phyloP scores from a whole-genome alignment of 148 eudicot genomes.

The Beta vulgaris region DNA sequence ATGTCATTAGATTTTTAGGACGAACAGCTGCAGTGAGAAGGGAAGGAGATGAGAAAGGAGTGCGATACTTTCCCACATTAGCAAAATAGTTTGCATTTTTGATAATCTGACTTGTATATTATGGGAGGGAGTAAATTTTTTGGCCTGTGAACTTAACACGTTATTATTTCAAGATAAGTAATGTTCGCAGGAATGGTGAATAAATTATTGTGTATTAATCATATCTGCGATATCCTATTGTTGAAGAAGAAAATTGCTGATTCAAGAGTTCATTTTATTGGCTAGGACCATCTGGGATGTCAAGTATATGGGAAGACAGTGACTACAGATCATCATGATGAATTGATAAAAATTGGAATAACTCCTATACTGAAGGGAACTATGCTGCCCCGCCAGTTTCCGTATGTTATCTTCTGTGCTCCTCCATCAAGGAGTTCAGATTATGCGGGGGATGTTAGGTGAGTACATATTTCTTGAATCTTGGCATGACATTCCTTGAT shows the following conservation, averaged over 20 bases:
- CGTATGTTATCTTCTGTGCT: constrained; percentile 86
- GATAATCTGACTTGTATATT: neutral
- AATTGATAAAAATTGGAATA: constrained; percentile 60
- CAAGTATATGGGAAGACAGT: constrained; percentile 69
- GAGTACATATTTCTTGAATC: neutral
- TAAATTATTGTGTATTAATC: neutral
- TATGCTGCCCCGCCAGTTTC: constrained; percentile 38
- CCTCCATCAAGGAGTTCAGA: constrained; percentile 62
- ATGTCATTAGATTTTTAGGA: neutral
- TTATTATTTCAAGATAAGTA: neutral
- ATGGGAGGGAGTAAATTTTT: neutral
- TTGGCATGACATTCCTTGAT: neutral
- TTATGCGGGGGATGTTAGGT: constrained; percentile 80
- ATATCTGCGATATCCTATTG: neutral
- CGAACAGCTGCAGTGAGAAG: neutral
- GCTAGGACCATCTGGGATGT: constrained; percentile 63
- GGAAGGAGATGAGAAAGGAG: neutral
- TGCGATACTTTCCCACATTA: neutral
- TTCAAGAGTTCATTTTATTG: constrained; percentile 2
- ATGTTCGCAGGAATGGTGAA: neutral
- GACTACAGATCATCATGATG: constrained; percentile 71
- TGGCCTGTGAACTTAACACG: neutral
- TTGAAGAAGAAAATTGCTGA: neutral
- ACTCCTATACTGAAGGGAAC: constrained; percentile 54
- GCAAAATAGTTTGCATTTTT: neutral